Evolutionary conservation across 345 rosid species (phyloP).

Genomic region (Euphorbia tirucalli): DNA sequence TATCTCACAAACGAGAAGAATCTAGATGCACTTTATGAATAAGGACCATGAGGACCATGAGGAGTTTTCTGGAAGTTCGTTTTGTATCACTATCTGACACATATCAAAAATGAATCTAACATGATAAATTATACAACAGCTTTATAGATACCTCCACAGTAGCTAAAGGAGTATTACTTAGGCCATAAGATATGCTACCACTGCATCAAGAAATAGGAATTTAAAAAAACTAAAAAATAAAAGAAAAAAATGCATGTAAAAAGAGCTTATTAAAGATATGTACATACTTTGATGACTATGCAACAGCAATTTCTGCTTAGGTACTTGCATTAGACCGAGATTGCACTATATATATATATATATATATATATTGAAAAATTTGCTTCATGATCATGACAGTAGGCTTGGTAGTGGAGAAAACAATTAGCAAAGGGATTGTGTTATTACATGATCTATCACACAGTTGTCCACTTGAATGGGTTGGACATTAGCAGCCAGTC

Average conservation of each 20-base stretch:
- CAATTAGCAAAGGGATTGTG: conserved; percentile 4
- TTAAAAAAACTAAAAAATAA: too few species aligned
- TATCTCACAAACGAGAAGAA: background rate
- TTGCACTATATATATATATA: too few species aligned
- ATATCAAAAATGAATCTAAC: background rate
- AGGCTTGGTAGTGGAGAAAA: background rate
- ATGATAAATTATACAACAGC: conserved; percentile 1
- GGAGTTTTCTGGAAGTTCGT: background rate
- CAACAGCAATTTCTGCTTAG: background rate
- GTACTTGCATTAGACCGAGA: background rate
- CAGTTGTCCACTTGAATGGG: conserved; percentile 55
- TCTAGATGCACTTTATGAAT: conserved; percentile 1
- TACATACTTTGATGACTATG: background rate
- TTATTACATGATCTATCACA: conserved; percentile 72
- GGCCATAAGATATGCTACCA: conserved; percentile 77
- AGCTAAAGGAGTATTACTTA: conserved; percentile 75
- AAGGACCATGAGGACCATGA: background rate
- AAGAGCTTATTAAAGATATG: background rate
- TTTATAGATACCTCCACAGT: conserved; percentile 51
- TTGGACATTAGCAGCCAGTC: conserved; percentile 74
- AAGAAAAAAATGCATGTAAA: background rate
- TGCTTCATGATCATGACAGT: background rate
- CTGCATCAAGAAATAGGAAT: conserved; percentile 42
- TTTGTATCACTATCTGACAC: background rate
- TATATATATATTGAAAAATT: too few species aligned